Percentiles rank a stretch among this genome's conserved stretches.
Evolutionary conservation across 805 yeast species (phyloP).

Genomic region (Ogataea pilisensis): DNA sequence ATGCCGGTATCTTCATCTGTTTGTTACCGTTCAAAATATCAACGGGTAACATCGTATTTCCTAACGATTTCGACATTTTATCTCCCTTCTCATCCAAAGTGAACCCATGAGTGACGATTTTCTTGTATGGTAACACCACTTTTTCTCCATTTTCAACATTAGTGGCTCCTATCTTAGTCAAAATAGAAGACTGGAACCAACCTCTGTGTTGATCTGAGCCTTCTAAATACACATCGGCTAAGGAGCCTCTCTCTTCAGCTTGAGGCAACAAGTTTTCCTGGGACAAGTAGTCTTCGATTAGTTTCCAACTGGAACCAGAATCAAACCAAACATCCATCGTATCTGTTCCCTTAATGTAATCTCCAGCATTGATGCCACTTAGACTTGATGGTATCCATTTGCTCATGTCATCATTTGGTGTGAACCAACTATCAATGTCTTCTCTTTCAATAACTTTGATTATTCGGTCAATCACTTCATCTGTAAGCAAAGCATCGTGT

Average conservation of each 20-base stretch:
- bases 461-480: constrained; percentile 51
- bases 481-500: constrained; percentile 60
- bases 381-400: constrained; percentile 69
- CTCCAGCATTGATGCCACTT: constrained; percentile 36
- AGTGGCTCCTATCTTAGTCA: constrained; percentile 62
- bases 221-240: constrained; percentile 85
- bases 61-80: constrained; percentile 93
- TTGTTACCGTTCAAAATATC: constrained; percentile 61
- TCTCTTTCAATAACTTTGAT: constrained; percentile 49
- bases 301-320: constrained; percentile 89
- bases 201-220: constrained; percentile 99
- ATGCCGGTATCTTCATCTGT: constrained; percentile 46
- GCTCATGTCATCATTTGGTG: constrained; percentile 33
- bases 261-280: constrained; percentile 30
- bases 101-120: constrained; percentile 89
- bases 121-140: constrained; percentile 54
- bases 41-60: constrained; percentile 71
- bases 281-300: constrained; percentile 39
- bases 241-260: constrained; percentile 34
- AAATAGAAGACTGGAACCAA: constrained; percentile 93
- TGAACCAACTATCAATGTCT: constrained; percentile 84
- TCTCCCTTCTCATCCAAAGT: constrained; percentile 78
- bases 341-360: constrained; percentile 67
- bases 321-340: constrained; percentile 99
- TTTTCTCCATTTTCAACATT: constrained; percentile 19